Conservation (phyloP, 441 rosid genomes). For the Flueggea neowawraea region DNA sequence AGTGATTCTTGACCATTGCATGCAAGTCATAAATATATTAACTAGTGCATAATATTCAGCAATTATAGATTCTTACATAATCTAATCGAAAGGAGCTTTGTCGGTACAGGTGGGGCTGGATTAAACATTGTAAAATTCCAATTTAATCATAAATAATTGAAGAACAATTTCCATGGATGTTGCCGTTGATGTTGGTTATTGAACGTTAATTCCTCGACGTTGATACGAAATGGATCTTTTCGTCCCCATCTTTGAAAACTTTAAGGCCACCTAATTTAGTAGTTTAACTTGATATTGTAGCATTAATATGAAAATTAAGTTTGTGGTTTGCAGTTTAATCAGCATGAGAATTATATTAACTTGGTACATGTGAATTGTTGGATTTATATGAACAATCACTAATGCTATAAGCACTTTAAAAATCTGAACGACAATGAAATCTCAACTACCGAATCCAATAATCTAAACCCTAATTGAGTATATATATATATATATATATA, state of each 20-base stretch:
- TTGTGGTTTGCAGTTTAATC: too few relatives aligned
- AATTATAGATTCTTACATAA: too few relatives aligned
- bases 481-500: too few relatives aligned
- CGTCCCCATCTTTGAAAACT: background rate
- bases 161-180: conserved; percentile 14
- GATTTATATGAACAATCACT: background rate
- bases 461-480: too few relatives aligned
- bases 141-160: background rate
- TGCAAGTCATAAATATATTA: too few relatives aligned
- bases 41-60: too few relatives aligned
- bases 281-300: background rate
- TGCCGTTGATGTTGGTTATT: conserved; percentile 40
- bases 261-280: background rate
- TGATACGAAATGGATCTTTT: too few relatives aligned
- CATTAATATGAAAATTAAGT: too few relatives aligned
- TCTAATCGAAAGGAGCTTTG: background rate
- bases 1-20: background rate
- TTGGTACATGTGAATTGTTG: background rate
- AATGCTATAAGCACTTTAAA: background rate
- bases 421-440: conserved; percentile 19
- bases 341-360: too few relatives aligned
- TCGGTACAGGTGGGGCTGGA: conserved; percentile 7
- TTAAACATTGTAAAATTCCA: background rate
- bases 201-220: conserved; percentile 14
- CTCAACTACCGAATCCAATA: conserved; percentile 23